Percentiles rank a stretch among this genome's conserved stretches.
phyloP scores from a whole-genome alignment of 768 basidiomycete species.

The Lentinula boryana region DNA sequence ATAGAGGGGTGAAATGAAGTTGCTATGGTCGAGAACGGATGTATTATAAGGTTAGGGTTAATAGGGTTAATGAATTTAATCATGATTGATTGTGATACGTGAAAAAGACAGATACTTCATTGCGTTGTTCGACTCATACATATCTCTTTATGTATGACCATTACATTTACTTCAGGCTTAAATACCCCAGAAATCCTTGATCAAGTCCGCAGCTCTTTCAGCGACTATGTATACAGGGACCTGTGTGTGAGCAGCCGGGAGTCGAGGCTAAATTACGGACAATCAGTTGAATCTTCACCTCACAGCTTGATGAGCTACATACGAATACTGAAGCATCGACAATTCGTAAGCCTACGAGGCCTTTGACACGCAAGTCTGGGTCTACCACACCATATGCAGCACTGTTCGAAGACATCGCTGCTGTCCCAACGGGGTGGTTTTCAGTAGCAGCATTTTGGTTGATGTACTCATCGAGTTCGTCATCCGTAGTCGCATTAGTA shows the following conservation, averaged over 20 bases:
- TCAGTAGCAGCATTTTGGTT: conserved; percentile 7
- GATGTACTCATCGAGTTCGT: conserved; percentile 10
- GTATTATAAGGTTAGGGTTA: not conserved
- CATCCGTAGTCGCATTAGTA: conserved; percentile 6
- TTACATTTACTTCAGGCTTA: too few relatives aligned
- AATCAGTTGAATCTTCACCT: not conserved
- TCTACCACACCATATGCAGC: conserved; percentile 25
- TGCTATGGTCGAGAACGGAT: not conserved
- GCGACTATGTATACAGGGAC: conserved; percentile 15
- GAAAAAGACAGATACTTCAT: too few relatives aligned
- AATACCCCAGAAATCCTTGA: conserved; percentile 9
- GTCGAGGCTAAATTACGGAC: conserved; percentile 10
- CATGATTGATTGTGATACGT: too few relatives aligned
- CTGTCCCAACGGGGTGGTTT: conserved; percentile 23
- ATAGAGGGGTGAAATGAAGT: not conserved
- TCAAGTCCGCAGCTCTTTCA: conserved; percentile 19
- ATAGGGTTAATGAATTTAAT: too few relatives aligned
- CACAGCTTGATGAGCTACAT: not conserved
- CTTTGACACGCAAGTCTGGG: conserved; percentile 25
- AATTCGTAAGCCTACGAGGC: conserved; percentile 22
- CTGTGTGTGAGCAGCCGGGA: conserved; percentile 15
- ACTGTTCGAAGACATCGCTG: conserved; percentile 20
- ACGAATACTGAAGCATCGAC: conserved; percentile 29
- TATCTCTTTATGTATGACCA: too few relatives aligned
- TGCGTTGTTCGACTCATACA: too few relatives aligned